A percentile compares a stretch with the other conserved stretches of the same genome.
phyloP scores from a whole-genome alignment of 2,329 filamentous ascomycete genomes.

The Sarocladium strictum region DNA sequence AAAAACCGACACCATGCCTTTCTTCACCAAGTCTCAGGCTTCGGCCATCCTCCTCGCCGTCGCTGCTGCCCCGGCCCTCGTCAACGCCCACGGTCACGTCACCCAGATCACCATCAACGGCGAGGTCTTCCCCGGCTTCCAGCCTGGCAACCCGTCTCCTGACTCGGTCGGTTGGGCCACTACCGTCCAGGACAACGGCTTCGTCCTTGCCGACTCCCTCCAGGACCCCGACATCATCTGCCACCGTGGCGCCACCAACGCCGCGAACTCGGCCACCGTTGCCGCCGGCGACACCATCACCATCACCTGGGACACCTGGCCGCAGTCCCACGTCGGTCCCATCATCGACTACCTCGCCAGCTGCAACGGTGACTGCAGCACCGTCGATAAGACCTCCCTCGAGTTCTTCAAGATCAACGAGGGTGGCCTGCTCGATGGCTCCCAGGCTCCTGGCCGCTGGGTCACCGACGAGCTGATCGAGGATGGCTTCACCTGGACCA shows the following conservation, averaged over 20 bases:
- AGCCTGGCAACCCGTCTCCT: slow-evolving; percentile 3
- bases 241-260: slow-evolving; percentile 28
- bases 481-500: slow-evolving; percentile 29
- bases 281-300: slow-evolving; percentile 16
- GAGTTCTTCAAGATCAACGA: slow-evolving; percentile 55
- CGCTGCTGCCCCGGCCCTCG: slow-evolving; percentile 10
- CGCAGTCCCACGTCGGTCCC: slow-evolving; percentile 52
- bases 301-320: slow-evolving; percentile 55
- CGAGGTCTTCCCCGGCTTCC: slow-evolving; percentile 5
- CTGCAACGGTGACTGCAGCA: slow-evolving; percentile 41
- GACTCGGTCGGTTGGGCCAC: slow-evolving; percentile 13
- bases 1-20: not conserved
- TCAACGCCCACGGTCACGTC: slow-evolving; percentile 14
- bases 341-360: slow-evolving; percentile 53
- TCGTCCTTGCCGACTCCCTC: slow-evolving; percentile 32
- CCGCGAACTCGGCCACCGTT: slow-evolving; percentile 14
- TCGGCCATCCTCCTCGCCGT: slow-evolving; percentile 3
- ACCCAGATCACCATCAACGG: slow-evolving; percentile 13
- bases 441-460: slow-evolving; percentile 37
- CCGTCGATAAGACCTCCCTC: slow-evolving; percentile 42
- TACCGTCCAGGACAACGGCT: slow-evolving; percentile 22
- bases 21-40: slow-evolving; percentile 3
- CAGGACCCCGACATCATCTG: slow-evolving; percentile 31
- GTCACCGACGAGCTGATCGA: slow-evolving; percentile 42
- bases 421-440: slow-evolving; percentile 30